Conservation (phyloP, 1,139 yeast genomes). For the Debaryomyces singareniensis region DNA sequence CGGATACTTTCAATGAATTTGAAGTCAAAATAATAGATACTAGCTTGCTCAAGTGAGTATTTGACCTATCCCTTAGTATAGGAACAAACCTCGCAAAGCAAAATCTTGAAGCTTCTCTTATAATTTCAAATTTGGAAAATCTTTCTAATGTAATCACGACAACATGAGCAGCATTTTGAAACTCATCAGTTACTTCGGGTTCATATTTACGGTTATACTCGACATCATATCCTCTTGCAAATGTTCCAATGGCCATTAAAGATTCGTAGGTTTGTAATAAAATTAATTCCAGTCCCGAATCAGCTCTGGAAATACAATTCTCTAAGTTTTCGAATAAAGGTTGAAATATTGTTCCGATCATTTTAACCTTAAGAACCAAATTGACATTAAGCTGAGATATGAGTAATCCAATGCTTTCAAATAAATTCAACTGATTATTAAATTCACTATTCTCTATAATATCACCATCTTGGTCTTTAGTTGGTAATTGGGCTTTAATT, state of each 20-base stretch:
- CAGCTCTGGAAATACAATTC: constrained; percentile 43
- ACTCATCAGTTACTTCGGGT: constrained; percentile 41
- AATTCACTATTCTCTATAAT: constrained; percentile 57
- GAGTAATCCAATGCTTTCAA: constrained; percentile 72
- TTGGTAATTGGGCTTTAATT: constrained; percentile 54
- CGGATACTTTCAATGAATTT: constrained; percentile 55
- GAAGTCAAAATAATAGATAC: constrained; percentile 67
- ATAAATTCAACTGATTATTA: constrained; percentile 73
- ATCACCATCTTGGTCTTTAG: constrained; percentile 47
- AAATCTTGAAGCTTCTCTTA: constrained; percentile 83
- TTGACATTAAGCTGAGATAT: constrained; percentile 43
- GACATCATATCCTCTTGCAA: constrained; percentile 75
- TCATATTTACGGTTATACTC: constrained; percentile 23
- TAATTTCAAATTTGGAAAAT: constrained; percentile 56
- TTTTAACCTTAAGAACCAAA: constrained; percentile 32
- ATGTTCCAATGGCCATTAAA: constrained; percentile 82
- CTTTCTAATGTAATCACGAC: constrained; percentile 78
- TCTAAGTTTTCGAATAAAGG: constrained; percentile 80
- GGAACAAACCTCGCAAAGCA: constrained; percentile 85
- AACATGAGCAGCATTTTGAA: constrained; percentile 73
- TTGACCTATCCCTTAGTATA: constrained; percentile 41
- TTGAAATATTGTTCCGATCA: constrained; percentile 59
- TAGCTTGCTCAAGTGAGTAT: constrained; percentile 63
- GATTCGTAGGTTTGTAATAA: constrained; percentile 80
- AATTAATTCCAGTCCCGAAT: constrained; percentile 33